Percentiles rank a stretch among this genome's conserved stretches.
phyloP scores from a whole-genome alignment of 129 eudicot genomes.

The Flaveria brownii region DNA sequence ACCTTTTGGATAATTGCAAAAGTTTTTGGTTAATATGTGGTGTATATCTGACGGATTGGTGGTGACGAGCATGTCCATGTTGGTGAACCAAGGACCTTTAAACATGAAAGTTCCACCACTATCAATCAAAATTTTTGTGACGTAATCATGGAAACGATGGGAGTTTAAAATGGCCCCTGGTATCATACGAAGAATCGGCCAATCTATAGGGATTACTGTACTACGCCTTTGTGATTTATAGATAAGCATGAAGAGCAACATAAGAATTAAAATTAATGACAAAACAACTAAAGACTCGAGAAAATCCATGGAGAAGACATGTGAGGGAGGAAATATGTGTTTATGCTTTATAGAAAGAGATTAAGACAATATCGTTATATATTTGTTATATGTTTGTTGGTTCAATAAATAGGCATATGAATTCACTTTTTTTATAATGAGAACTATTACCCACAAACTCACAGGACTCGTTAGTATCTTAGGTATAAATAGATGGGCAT shows the following conservation, averaged over 20 bases:
- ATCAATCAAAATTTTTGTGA: not conserved
- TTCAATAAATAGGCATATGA: not conserved
- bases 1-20: constrained; percentile 40
- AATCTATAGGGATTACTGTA: constrained; percentile 11
- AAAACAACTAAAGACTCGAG: not conserved
- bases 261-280: not conserved
- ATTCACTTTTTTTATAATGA: not conserved
- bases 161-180: constrained; percentile 14
- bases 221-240: not conserved
- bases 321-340: not conserved
- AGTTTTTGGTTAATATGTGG: constrained; percentile 44
- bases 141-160: constrained; percentile 22
- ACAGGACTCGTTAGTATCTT: too few relatives aligned
- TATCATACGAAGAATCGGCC: constrained; percentile 32
- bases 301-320: constrained; percentile 20
- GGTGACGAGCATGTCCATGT: constrained; percentile 38
- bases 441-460: too few relatives aligned
- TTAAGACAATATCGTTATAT: not conserved
- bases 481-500: too few relatives aligned
- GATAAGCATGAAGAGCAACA: not conserved
- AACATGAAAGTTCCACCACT: constrained; percentile 27
- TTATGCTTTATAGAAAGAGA: constrained; percentile 1
- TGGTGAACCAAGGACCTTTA: constrained; percentile 30
- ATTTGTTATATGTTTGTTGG: not conserved
- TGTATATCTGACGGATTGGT: constrained; percentile 40